Conservation (phyloP, 495 filamentous ascomycete species). For the Tetracladium marchalianum region DNA sequence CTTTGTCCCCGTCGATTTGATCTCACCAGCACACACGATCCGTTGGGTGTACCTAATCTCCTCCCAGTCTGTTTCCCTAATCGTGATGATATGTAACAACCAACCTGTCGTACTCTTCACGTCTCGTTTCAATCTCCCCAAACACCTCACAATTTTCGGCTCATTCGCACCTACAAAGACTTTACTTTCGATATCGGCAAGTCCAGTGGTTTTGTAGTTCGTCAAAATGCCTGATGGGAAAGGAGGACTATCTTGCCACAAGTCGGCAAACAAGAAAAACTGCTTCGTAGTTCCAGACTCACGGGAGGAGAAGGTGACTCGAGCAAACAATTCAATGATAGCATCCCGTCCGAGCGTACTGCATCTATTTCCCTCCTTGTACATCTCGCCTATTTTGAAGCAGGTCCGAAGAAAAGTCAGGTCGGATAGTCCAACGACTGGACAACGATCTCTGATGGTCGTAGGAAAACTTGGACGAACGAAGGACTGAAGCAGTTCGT, state of each 20-base stretch:
- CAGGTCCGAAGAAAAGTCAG: slow-evolving; percentile 41
- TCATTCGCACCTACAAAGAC: slow-evolving; percentile 25
- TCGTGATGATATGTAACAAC: slow-evolving; percentile 37
- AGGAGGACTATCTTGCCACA: slow-evolving; percentile 46
- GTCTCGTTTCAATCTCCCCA: slow-evolving; percentile 41
- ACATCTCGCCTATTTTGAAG: slow-evolving; percentile 49
- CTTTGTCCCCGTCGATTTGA: neutral
- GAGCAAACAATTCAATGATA: slow-evolving; percentile 48
- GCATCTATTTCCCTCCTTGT: slow-evolving; percentile 32
- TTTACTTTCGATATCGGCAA: slow-evolving; percentile 37
- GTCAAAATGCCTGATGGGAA: slow-evolving; percentile 38
- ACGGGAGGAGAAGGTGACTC: slow-evolving; percentile 42
- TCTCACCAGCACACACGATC: slow-evolving; percentile 20
- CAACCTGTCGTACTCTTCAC: slow-evolving; percentile 26
- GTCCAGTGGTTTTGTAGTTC: slow-evolving; percentile 34
- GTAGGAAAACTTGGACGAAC: slow-evolving; percentile 38
- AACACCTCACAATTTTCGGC: slow-evolving; percentile 38
- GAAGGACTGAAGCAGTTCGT: slow-evolving; percentile 26
- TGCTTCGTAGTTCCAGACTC: slow-evolving; percentile 34
- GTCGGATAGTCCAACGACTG: slow-evolving; percentile 39
- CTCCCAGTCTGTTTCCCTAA: slow-evolving; percentile 43
- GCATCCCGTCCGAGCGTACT: slow-evolving; percentile 27
- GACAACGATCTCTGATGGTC: slow-evolving; percentile 38
- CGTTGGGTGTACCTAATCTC: slow-evolving; percentile 34
- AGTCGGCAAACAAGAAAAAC: slow-evolving; percentile 47